A percentile compares a stretch with the other conserved stretches of the same genome.
Conservation (phyloP, 2,329 filamentous ascomycete species). For the Cryoendolithus antarcticus region DNA sequence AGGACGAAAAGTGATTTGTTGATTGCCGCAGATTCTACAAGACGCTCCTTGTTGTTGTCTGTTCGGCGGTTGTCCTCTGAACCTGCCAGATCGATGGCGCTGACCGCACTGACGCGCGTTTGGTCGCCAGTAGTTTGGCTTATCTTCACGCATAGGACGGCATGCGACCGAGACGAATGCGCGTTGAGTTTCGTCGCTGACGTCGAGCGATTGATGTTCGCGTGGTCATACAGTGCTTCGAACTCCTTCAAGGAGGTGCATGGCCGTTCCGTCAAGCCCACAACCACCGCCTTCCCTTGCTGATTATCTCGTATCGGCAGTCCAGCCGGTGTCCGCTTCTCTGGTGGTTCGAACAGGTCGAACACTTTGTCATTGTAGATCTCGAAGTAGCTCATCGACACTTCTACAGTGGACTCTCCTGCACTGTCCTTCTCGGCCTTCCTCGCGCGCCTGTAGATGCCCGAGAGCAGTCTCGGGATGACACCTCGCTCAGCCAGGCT, state of each 20-base stretch:
- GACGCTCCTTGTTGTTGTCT: constrained; percentile 83
- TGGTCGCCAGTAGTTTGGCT: constrained; percentile 84
- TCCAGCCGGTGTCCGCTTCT: constrained; percentile 65
- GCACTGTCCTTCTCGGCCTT: constrained; percentile 64
- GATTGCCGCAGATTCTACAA: constrained; percentile 95
- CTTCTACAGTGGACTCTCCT: constrained; percentile 69
- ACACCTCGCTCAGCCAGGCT: constrained; percentile 88
- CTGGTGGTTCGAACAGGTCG: constrained; percentile 69
- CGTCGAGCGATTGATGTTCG: constrained; percentile 89
- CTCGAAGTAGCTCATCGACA: constrained; percentile 89
- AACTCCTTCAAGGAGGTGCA: constrained; percentile 77
- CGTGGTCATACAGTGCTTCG: constrained; percentile 97
- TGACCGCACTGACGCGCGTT: constrained; percentile 93
- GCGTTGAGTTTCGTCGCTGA: constrained; percentile 96
- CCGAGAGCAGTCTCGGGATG: constrained; percentile 98
- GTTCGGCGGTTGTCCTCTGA: constrained; percentile 93
- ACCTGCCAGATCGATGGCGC: constrained; percentile 93
- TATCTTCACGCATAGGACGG: constrained; percentile 92
- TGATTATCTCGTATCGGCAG: constrained; percentile 90
- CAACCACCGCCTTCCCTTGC: constrained; percentile 82
- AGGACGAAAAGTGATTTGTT: constrained; percentile 97
- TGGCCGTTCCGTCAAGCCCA: constrained; percentile 79
- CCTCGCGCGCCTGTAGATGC: constrained; percentile 69
- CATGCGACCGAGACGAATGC: constrained; percentile 95
- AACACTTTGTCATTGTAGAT: constrained; percentile 99